A percentile compares a stretch with the other conserved stretches of the same genome.
phyloP scores from a whole-genome alignment of 352 stramenopile genomes.

The Phytophthora crassamura region DNA sequence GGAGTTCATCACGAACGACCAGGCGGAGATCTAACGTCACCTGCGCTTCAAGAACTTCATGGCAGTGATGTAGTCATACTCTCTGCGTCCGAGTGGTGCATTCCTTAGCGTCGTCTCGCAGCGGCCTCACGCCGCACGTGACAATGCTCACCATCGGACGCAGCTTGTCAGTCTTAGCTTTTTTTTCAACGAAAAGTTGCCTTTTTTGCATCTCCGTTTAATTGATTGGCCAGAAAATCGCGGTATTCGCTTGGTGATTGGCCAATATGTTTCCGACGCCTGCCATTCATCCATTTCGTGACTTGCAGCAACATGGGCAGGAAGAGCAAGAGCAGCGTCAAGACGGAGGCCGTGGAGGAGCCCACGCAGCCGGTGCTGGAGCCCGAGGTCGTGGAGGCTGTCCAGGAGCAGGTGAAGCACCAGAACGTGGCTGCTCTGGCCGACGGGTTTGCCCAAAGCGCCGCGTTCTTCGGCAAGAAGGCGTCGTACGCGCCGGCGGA shows the following conservation, averaged over 20 bases:
- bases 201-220: too few relatives aligned
- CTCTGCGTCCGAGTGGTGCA: too few relatives aligned
- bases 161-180: too few relatives aligned
- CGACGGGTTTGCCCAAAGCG: conserved; percentile 67
- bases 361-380: conserved; percentile 14
- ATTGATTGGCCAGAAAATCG: neutral
- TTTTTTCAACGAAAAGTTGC: too few relatives aligned
- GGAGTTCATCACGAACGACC: conserved; percentile 69
- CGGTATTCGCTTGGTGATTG: conserved; percentile 7
- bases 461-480: conserved; percentile 75
- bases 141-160: too few relatives aligned
- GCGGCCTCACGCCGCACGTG: too few relatives aligned
- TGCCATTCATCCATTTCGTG: conserved; percentile 55
- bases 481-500: conserved; percentile 43
- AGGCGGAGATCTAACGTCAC: conserved; percentile 25
- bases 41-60: too few relatives aligned
- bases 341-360: conserved; percentile 5
- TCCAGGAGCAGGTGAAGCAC: conserved; percentile 32
- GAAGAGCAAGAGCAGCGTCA: conserved; percentile 44
- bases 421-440: conserved; percentile 40
- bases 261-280: neutral
- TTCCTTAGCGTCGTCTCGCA: too few relatives aligned
- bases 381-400: conserved; percentile 25
- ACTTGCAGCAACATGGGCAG: conserved; percentile 37
- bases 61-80: too few relatives aligned